Evolutionary conservation across 306 rosid genomes (phyloP).

Genomic region (Aeschynomene evenia): DNA sequence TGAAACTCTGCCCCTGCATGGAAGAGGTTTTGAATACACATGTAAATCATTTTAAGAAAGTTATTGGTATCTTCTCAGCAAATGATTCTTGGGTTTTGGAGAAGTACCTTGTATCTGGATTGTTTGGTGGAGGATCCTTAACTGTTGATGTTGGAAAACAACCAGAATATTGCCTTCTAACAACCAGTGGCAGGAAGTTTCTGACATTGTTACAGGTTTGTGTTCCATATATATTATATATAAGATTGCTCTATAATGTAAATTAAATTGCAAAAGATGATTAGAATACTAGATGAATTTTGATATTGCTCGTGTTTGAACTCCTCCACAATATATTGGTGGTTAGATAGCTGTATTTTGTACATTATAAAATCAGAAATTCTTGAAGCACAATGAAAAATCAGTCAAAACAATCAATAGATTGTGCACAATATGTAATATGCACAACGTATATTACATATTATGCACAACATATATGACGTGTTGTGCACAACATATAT

Average conservation of each 20-base stretch:
- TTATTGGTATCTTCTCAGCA: slow-evolving; percentile 49
- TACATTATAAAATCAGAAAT: neutral
- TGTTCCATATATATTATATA: slow-evolving; percentile 15
- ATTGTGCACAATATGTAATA: too few species aligned
- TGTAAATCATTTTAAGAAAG: slow-evolving; percentile 60
- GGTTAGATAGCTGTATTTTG: neutral
- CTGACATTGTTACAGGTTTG: slow-evolving; percentile 65
- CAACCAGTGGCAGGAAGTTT: slow-evolving; percentile 70
- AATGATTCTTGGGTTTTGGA: slow-evolving; percentile 69
- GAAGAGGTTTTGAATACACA: slow-evolving; percentile 55
- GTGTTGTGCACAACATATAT: too few species aligned
- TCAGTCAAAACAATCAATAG: too few species aligned
- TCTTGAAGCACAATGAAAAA: too few species aligned
- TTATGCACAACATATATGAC: too few species aligned
- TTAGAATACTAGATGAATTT: too few species aligned
- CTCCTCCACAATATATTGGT: too few species aligned
- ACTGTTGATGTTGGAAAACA: slow-evolving; percentile 42
- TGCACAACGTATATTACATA: too few species aligned
- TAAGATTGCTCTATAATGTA: neutral
- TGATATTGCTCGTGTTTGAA: neutral
- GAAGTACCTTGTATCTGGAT: slow-evolving; percentile 61
- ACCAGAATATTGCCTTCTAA: slow-evolving; percentile 60
- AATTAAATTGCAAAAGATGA: neutral
- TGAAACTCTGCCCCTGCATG: slow-evolving; percentile 50
- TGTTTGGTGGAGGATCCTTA: slow-evolving; percentile 43